phyloP scores from a whole-genome alignment of 176 grass and related monocot genomes.

The Puya raimondii region DNA sequence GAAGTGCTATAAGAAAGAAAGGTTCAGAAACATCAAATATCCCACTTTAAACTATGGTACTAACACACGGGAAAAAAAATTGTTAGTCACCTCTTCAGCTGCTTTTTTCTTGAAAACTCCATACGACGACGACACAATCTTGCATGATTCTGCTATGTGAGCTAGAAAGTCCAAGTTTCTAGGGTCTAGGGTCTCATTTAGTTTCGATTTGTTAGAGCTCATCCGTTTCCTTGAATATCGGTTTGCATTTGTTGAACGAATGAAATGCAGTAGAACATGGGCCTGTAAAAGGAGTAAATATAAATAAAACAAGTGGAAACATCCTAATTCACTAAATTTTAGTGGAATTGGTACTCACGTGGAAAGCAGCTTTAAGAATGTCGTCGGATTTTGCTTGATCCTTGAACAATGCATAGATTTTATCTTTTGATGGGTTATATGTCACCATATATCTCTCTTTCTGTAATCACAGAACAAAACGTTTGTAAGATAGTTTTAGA shows the following conservation, averaged over 20 bases:
- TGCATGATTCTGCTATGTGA: slow-evolving; percentile 84
- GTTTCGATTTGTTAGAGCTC: slow-evolving; percentile 34
- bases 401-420: slow-evolving; percentile 97
- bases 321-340: not conserved
- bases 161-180: slow-evolving; percentile 59
- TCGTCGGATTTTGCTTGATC: slow-evolving; percentile 98
- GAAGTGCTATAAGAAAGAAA: too few relatives aligned
- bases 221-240: slow-evolving; percentile 34
- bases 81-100: slow-evolving; percentile 60
- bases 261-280: slow-evolving; percentile 81
- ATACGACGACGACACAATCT: slow-evolving; percentile 81
- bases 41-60: too few relatives aligned
- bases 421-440: slow-evolving; percentile 95
- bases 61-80: too few relatives aligned
- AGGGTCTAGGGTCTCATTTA: slow-evolving; percentile 26
- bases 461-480: slow-evolving; percentile 25
- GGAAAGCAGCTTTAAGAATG: slow-evolving; percentile 94
- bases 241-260: slow-evolving; percentile 68
- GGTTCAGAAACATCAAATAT: too few relatives aligned
- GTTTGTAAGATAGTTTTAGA: slow-evolving; percentile 9
- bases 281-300: slow-evolving; percentile 37
- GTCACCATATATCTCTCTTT: slow-evolving; percentile 93
- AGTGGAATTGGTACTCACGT: slow-evolving; percentile 45
- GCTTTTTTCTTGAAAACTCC: slow-evolving; percentile 88
- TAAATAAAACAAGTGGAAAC: slow-evolving; percentile 6